Evolutionary conservation across 345 rosid genomes (phyloP).

Genomic region (Melastoma malabathricum): DNA sequence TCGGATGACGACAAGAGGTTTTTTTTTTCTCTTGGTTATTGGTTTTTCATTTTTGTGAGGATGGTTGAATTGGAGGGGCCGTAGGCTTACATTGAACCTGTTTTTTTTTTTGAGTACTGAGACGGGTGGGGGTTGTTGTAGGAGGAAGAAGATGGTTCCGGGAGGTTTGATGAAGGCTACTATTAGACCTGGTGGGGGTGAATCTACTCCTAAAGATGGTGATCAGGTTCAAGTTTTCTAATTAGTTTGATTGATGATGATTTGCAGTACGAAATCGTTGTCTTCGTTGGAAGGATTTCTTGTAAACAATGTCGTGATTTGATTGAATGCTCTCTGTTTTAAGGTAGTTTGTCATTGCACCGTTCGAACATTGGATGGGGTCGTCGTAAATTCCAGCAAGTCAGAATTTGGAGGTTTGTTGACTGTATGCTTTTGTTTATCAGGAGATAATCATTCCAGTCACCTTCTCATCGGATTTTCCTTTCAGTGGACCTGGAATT

Average conservation of each 20-base stretch:
- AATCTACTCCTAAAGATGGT: conserved; percentile 65
- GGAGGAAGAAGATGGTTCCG: conserved; percentile 78
- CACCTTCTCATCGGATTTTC: background rate
- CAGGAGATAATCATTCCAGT: background rate
- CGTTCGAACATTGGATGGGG: conserved; percentile 72
- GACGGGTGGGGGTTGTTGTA: conserved; percentile 9
- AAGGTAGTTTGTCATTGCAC: conserved; percentile 83
- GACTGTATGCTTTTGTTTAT: background rate
- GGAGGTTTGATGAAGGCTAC: conserved; percentile 88
- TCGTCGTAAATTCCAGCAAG: conserved; percentile 64
- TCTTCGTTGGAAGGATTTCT: background rate
- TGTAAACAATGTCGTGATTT: background rate
- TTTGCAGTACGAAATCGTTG: background rate
- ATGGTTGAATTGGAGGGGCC: conserved; percentile 2
- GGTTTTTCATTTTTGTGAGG: background rate
- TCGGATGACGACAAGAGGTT: conserved; percentile 58
- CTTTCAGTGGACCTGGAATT: too few species aligned
- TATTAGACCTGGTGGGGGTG: conserved; percentile 86
- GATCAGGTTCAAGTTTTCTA: conserved; percentile 52
- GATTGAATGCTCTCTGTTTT: conserved; percentile 2
- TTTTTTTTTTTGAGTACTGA: background rate
- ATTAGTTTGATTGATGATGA: background rate
- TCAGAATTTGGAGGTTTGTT: conserved; percentile 68
- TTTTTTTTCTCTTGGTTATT: background rate
- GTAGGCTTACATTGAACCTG: background rate